These are phyloP conservation scores for Mytilinidion resinicola DNA, from an alignment of 495 filamentous ascomycete genomes.

Conservation along the genomic window DNA sequence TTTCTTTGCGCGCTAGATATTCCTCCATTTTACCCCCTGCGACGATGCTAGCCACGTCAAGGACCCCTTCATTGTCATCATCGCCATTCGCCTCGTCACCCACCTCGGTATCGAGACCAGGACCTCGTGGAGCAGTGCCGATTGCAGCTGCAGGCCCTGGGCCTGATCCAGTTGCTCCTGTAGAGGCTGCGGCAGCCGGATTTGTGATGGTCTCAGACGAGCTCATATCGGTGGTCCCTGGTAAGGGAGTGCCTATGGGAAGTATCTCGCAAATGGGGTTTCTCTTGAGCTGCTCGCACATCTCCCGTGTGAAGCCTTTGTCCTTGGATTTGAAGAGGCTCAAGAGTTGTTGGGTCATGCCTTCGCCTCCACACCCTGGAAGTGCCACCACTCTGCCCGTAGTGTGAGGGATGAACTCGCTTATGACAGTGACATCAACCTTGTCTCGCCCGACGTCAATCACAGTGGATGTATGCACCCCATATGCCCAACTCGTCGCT, in stretches of 20 bases:
- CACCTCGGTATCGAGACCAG: slow-evolving; percentile 47
- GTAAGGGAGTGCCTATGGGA: slow-evolving; percentile 55
- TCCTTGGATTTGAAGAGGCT: slow-evolving; percentile 61
- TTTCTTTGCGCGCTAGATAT: slow-evolving; percentile 84
- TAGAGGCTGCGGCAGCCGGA: slow-evolving; percentile 50
- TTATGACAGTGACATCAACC: slow-evolving; percentile 82
- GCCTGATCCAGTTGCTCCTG: slow-evolving; percentile 43
- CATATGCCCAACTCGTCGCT: slow-evolving; percentile 78
- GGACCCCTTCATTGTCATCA: slow-evolving; percentile 68
- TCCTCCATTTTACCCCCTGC: slow-evolving; percentile 85
- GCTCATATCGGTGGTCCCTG: slow-evolving; percentile 44
- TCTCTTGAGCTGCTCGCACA: slow-evolving; percentile 93
- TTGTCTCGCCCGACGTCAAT: slow-evolving; percentile 88
- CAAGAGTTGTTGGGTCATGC: slow-evolving; percentile 71
- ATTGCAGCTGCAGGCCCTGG: slow-evolving; percentile 34
- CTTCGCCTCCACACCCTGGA: slow-evolving; percentile 73
- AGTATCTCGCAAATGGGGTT: slow-evolving; percentile 85
- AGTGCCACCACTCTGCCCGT: slow-evolving; percentile 56
- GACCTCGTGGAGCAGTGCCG: slow-evolving; percentile 43
- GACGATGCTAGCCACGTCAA: slow-evolving; percentile 93
- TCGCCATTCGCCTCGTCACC: slow-evolving; percentile 45
- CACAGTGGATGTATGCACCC: slow-evolving; percentile 66
- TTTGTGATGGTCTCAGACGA: slow-evolving; percentile 48
- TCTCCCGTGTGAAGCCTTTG: slow-evolving; percentile 70
- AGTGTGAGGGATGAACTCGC: slow-evolving; percentile 63